Percentiles rank a stretch among this genome's conserved stretches.
Conservation (phyloP, 1,284 basidiomycete genomes). For the Meripilus lineatus region DNA sequence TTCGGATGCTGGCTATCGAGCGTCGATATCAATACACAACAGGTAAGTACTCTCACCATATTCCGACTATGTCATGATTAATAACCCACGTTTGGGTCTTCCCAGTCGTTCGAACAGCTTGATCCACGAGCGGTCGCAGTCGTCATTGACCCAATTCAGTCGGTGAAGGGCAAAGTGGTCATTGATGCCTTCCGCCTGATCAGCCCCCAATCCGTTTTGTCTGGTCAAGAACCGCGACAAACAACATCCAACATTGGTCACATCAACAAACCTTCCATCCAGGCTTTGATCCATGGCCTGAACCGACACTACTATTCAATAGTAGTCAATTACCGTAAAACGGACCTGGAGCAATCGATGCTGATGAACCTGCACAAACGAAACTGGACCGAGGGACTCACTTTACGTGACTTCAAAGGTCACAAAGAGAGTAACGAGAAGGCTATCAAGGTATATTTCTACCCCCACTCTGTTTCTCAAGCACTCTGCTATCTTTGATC, state of each 20-base stretch:
- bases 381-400: constrained; percentile 96
- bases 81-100: too few relatives aligned
- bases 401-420: constrained; percentile 81
- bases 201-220: constrained; percentile 79
- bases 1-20: constrained; percentile 99
- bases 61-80: too few relatives aligned
- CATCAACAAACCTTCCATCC: constrained; percentile 98
- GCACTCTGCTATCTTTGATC: constrained; percentile 2
- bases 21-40: constrained; percentile 99
- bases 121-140: constrained; percentile 95
- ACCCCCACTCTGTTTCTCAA: not conserved
- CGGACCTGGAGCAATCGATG: constrained; percentile 97
- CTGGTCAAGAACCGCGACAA: constrained; percentile 94
- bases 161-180: constrained; percentile 97
- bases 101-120: constrained; percentile 94
- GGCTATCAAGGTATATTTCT: constrained; percentile 73
- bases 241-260: constrained; percentile 99
- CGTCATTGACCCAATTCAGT: constrained; percentile 98
- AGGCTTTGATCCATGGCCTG: constrained; percentile 92
- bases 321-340: constrained; percentile 95
- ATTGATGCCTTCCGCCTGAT: constrained; percentile 99
- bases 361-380: constrained; percentile 96
- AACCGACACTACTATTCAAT: constrained; percentile 98
- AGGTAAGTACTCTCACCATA: constrained; percentile 42
- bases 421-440: constrained; percentile 87